Percentiles rank a stretch among this genome's conserved stretches.
phyloP scores from a whole-genome alignment of 495 filamentous ascomycete genomes.

The Amorphotheca resinae region DNA sequence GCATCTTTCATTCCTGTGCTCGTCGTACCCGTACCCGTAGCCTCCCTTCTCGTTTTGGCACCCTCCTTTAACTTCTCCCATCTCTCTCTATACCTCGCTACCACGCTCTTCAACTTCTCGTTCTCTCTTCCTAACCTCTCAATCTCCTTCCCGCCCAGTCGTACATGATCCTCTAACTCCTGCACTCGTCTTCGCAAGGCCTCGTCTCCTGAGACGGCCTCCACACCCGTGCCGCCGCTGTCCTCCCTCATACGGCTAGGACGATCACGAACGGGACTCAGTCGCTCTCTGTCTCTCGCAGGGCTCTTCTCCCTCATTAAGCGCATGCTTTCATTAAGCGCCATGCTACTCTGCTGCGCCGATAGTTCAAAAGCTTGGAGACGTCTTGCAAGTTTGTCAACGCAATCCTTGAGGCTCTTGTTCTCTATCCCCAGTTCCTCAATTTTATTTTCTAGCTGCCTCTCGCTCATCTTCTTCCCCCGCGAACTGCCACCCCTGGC shows the following conservation, averaged over 20 bases:
- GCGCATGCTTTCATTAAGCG: slow-evolving; percentile 67
- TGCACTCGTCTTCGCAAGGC: slow-evolving; percentile 12
- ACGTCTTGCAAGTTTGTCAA: slow-evolving; percentile 66
- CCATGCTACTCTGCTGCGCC: slow-evolving; percentile 67
- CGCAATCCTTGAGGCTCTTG: slow-evolving; percentile 53
- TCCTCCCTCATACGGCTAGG: slow-evolving; percentile 11
- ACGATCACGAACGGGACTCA: slow-evolving; percentile 16
- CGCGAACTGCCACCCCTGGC: slow-evolving; percentile 16
- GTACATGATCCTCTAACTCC: slow-evolving; percentile 48
- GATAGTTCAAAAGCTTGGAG: slow-evolving; percentile 78
- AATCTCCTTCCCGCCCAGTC: slow-evolving; percentile 36
- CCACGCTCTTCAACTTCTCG: slow-evolving; percentile 51
- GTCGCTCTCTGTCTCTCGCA: slow-evolving; percentile 10
- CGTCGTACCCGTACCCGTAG: not conserved
- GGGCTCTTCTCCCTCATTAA: slow-evolving; percentile 39
- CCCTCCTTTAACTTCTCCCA: slow-evolving; percentile 82
- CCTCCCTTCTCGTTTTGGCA: slow-evolving; percentile 53
- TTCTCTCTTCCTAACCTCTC: slow-evolving; percentile 50
- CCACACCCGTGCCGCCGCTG: too few relatives aligned
- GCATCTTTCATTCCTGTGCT: not conserved
- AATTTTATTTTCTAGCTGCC: slow-evolving; percentile 41
- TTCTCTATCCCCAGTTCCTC: slow-evolving; percentile 84
- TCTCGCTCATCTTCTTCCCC: slow-evolving; percentile 23
- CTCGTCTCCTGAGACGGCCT: slow-evolving; percentile 17
- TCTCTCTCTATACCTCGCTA: slow-evolving; percentile 58